Evolutionary conservation across 2,329 filamentous ascomycete species (phyloP).

Genomic region (Harringtonia lauricola): DNA sequence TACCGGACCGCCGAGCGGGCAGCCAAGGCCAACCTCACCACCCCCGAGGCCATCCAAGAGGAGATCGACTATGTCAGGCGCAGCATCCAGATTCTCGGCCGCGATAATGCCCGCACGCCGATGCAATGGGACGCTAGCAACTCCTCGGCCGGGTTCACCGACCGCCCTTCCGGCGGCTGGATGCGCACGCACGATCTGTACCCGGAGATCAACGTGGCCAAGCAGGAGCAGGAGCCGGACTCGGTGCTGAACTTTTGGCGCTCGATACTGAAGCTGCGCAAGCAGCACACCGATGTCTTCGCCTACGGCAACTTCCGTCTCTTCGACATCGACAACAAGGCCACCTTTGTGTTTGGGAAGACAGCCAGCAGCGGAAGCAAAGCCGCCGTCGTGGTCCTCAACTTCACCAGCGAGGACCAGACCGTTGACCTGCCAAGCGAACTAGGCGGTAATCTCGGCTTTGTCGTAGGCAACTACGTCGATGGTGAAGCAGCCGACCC

Average conservation of each 20-base stretch:
- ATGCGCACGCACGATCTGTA: slow-evolving; percentile 52
- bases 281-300: slow-evolving; percentile 45
- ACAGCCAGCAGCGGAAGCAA: slow-evolving; percentile 9
- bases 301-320: slow-evolving; percentile 49
- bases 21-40: slow-evolving; percentile 12
- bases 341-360: slow-evolving; percentile 35
- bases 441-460: slow-evolving; percentile 4
- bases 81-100: slow-evolving; percentile 45
- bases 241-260: slow-evolving; percentile 53
- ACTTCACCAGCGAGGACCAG: slow-evolving; percentile 30
- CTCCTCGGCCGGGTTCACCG: slow-evolving; percentile 51
- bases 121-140: slow-evolving; percentile 50
- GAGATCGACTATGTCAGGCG: slow-evolving; percentile 33
- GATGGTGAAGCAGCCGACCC: slow-evolving; percentile 12
- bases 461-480: slow-evolving; percentile 20
- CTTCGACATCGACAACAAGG: slow-evolving; percentile 33
- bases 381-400: slow-evolving; percentile 24
- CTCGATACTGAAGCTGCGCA: slow-evolving; percentile 39
- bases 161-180: slow-evolving; percentile 34
- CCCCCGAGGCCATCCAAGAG: slow-evolving; percentile 26
- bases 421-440: slow-evolving; percentile 14
- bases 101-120: slow-evolving; percentile 57
- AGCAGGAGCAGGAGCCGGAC: slow-evolving; percentile 29
- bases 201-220: slow-evolving; percentile 40
- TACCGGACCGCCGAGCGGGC: slow-evolving; percentile 22